Evolutionary conservation across 257 asterid genomes (phyloP).

Genomic region (Fraxinus excelsior): DNA sequence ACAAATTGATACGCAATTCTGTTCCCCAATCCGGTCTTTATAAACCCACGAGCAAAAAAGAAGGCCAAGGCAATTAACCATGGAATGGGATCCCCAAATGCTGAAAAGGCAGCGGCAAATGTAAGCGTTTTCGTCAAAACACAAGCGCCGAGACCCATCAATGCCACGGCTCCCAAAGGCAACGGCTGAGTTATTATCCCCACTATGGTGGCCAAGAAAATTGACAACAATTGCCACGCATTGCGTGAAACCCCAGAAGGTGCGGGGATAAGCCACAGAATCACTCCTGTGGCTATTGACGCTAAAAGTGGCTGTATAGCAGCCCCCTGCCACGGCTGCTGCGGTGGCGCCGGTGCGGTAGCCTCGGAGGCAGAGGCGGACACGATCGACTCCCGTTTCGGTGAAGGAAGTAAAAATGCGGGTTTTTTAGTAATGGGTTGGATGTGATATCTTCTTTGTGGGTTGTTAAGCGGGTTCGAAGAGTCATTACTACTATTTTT

Average conservation of each 20-base stretch:
- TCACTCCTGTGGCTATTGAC: conserved; percentile 71
- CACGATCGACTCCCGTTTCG: conserved; percentile 25
- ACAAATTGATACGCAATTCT: conserved; percentile 93
- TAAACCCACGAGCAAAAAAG: conserved; percentile 93
- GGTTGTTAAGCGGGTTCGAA: conserved; percentile 7
- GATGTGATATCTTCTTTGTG: conserved; percentile 7
- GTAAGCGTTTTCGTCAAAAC: conserved; percentile 84
- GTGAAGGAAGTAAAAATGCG: conserved; percentile 19
- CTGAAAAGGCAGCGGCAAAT: conserved; percentile 90
- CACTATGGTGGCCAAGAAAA: conserved; percentile 85
- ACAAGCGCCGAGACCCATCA: conserved; percentile 86
- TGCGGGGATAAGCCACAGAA: conserved; percentile 78
- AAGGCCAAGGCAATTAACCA: conserved; percentile 94
- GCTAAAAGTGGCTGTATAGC: conserved; percentile 78
- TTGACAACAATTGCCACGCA: conserved; percentile 88
- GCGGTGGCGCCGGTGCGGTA: conserved; percentile 37
- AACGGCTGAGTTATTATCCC: conserved; percentile 92
- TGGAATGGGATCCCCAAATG: conserved; percentile 96
- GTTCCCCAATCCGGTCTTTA: conserved; percentile 89
- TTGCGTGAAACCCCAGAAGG: conserved; percentile 75
- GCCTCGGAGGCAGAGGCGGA: conserved; percentile 35
- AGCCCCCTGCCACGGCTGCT: conserved; percentile 79
- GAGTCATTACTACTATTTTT: conserved; percentile 12
- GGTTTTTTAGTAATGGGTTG: conserved; percentile 26
- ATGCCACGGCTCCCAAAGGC: conserved; percentile 93